Conservation (phyloP, 2,329 filamentous ascomycete genomes). For the Trichoderma lentiforme region DNA sequence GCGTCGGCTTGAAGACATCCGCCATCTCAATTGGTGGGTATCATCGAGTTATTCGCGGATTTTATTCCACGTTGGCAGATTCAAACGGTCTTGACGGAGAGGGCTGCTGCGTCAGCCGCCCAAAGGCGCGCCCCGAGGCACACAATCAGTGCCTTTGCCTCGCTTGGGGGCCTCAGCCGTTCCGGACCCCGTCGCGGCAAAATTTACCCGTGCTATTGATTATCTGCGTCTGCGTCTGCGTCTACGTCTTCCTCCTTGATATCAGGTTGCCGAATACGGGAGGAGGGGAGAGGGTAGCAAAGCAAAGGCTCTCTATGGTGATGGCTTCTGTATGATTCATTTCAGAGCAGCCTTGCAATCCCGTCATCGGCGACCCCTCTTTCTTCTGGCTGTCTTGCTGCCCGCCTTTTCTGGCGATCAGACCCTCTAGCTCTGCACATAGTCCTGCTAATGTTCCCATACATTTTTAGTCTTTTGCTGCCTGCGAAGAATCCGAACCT, state of each 20-base stretch:
- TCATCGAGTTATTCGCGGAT: neutral
- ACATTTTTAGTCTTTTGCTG: neutral
- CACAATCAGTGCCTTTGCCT: neutral
- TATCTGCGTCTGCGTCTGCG: neutral
- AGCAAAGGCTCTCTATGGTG: neutral
- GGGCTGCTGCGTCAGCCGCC: neutral
- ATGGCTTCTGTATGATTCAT: neutral
- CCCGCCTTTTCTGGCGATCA: neutral
- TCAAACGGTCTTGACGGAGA: neutral
- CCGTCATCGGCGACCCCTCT: neutral
- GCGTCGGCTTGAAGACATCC: neutral
- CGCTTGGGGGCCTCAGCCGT: constrained; percentile 1
- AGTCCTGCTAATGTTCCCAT: neutral
- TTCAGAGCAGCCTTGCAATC: neutral
- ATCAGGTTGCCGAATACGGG: neutral
- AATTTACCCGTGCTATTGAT: neutral
- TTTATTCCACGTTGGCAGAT: neutral
- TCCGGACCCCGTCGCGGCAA: neutral
- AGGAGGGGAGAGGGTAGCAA: neutral
- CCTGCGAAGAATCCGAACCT: neutral
- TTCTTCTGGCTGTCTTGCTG: neutral
- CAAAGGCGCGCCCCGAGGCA: neutral
- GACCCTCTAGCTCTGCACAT: neutral
- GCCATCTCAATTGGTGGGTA: neutral
- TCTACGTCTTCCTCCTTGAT: neutral